Evolutionary conservation across 2,329 filamentous ascomycete species (phyloP).

Genomic region (Cladosporium colombiae): DNA sequence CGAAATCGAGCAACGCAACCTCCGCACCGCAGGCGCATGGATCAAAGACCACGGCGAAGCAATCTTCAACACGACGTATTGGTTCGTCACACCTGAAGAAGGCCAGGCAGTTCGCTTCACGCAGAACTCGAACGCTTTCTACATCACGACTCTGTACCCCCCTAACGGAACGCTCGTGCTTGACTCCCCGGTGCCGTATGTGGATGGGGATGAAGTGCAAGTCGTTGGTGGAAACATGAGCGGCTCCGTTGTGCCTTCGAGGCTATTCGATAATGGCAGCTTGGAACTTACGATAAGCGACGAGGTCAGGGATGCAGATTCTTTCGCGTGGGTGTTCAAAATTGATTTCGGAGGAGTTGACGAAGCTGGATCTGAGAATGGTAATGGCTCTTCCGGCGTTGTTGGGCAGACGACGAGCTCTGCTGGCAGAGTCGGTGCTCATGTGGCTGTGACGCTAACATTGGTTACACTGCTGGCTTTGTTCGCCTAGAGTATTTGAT

Average conservation of each 20-base stretch:
- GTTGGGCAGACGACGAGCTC: slow-evolving; percentile 17
- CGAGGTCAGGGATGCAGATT: slow-evolving; percentile 38
- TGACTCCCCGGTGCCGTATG: slow-evolving; percentile 48
- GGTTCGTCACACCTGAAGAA: slow-evolving; percentile 51
- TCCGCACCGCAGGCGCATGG: slow-evolving; percentile 57
- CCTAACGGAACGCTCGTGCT: slow-evolving; percentile 47
- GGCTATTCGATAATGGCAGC: slow-evolving; percentile 32
- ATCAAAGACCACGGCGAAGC: slow-evolving; percentile 56
- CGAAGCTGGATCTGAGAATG: not conserved
- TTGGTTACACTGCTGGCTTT: not conserved
- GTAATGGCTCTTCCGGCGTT: not conserved
- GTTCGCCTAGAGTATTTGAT: not conserved
- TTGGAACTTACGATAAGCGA: slow-evolving; percentile 39
- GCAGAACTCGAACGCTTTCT: slow-evolving; percentile 55
- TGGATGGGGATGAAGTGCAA: slow-evolving; percentile 50
- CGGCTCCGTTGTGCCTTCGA: slow-evolving; percentile 33
- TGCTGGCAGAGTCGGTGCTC: not conserved
- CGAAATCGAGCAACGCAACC: slow-evolving; percentile 48
- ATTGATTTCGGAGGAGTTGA: slow-evolving; percentile 34
- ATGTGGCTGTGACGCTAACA: not conserved
- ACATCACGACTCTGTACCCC: slow-evolving; percentile 49
- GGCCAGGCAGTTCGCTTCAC: slow-evolving; percentile 53
- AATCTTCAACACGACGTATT: slow-evolving; percentile 60
- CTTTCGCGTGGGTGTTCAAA: slow-evolving; percentile 49
- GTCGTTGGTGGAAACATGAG: slow-evolving; percentile 43